Evolutionary conservation across 2,329 filamentous ascomycete genomes (phyloP).

Genomic region (Atkinsonella hypoxylon): DNA sequence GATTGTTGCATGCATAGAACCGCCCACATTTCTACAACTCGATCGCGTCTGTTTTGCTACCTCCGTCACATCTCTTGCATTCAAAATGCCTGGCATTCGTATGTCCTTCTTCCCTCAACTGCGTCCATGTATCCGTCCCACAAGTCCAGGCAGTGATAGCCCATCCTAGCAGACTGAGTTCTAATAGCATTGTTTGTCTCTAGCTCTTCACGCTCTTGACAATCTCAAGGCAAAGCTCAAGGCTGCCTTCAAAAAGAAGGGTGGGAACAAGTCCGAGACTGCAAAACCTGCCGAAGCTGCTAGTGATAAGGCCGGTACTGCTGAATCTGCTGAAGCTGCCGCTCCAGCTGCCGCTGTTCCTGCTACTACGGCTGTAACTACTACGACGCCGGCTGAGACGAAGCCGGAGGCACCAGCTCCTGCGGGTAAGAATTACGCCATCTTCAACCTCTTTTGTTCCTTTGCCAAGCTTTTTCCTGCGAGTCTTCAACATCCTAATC

Average conservation of each 20-base stretch:
- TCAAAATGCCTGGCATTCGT: slow-evolving; percentile 42
- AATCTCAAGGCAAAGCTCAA: slow-evolving; percentile 46
- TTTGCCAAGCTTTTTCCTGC: background rate
- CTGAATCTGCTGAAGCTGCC: slow-evolving; percentile 15
- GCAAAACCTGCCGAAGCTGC: slow-evolving; percentile 1
- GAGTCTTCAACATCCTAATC: no score
- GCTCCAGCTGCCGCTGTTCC: slow-evolving; percentile 14
- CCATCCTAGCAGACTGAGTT: background rate
- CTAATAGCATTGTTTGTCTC: slow-evolving; percentile 2
- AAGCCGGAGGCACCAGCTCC: slow-evolving; percentile 21
- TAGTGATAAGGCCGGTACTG: slow-evolving; percentile 13
- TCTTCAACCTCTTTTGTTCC: background rate
- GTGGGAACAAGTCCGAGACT: slow-evolving; percentile 19
- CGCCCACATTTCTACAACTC: background rate
- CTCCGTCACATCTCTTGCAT: background rate
- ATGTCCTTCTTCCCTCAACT: slow-evolving; percentile 18
- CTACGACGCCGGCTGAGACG: slow-evolving; percentile 24
- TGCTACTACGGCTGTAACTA: slow-evolving; percentile 16
- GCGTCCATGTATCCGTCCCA: background rate
- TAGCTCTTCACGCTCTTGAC: slow-evolving; percentile 38
- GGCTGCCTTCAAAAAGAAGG: slow-evolving; percentile 39
- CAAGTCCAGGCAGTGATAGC: background rate
- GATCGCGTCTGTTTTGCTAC: background rate
- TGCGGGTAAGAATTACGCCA: slow-evolving; percentile 15
- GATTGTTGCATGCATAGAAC: background rate